Conservation (phyloP, 2,329 filamentous ascomycete species). For the Paradendryphiella salina region DNA sequence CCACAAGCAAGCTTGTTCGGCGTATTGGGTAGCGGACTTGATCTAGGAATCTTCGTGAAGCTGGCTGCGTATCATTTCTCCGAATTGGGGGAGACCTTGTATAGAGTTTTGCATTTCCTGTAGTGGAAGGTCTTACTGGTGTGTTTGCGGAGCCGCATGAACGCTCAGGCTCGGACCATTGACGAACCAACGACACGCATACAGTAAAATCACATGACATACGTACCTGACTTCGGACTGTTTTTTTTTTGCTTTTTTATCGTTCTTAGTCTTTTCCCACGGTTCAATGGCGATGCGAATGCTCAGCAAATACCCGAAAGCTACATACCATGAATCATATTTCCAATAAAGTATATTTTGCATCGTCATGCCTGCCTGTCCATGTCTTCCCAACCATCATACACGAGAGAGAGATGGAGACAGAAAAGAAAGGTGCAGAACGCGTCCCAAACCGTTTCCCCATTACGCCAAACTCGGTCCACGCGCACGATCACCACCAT, state of each 20-base stretch:
- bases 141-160: background rate
- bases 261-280: background rate
- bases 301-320: background rate
- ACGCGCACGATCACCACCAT: background rate
- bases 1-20: conserved; percentile 14
- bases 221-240: background rate
- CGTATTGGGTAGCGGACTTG: conserved; percentile 15
- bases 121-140: background rate
- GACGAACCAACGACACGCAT: background rate
- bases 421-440: background rate
- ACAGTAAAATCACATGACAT: background rate
- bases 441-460: background rate
- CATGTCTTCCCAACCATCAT: background rate
- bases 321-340: background rate
- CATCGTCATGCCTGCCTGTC: background rate
- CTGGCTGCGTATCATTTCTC: background rate
- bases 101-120: background rate
- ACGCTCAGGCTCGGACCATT: background rate
- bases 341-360: background rate
- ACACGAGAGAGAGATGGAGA: background rate
- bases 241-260: background rate
- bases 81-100: background rate
- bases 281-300: background rate
- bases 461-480: background rate
- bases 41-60: conserved; percentile 3